phyloP scores from a whole-genome alignment of 169 alveolate genomes.

The Plasmodium knowlesi region DNA sequence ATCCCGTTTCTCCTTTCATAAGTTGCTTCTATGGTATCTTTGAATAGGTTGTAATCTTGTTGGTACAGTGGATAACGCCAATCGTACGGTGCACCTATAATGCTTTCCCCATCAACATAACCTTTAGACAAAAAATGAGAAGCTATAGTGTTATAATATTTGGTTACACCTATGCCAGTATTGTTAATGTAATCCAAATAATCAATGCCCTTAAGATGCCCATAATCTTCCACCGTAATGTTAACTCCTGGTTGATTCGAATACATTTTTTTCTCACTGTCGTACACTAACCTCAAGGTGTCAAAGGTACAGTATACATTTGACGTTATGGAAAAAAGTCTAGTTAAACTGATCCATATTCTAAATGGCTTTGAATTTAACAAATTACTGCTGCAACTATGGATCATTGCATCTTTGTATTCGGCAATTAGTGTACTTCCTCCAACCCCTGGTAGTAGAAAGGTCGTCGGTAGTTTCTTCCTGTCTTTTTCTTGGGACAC shows the following conservation, averaged over 20 bases:
- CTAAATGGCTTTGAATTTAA: constrained; percentile 54
- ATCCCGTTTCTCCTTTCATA: constrained; percentile 26
- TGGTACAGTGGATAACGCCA: constrained; percentile 63
- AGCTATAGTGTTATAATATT: constrained; percentile 6
- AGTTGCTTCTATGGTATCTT: constrained; percentile 22
- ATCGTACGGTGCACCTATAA: constrained; percentile 63
- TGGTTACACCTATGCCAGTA: constrained; percentile 29
- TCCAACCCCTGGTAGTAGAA: constrained; percentile 55
- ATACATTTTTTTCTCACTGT: constrained; percentile 11
- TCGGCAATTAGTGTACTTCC: constrained; percentile 65
- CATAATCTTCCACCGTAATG: constrained; percentile 35
- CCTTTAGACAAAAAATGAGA: constrained; percentile 23
- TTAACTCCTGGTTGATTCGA: constrained; percentile 33
- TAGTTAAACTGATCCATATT: constrained; percentile 35
- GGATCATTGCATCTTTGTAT: constrained; percentile 27
- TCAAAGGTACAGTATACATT: constrained; percentile 48
- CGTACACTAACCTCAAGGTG: constrained; percentile 34
- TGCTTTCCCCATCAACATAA: constrained; percentile 45
- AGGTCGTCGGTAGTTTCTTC: neutral
- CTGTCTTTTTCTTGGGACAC: neutral
- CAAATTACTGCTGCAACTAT: constrained; percentile 13
- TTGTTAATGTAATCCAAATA: constrained; percentile 50
- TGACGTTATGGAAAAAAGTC: constrained; percentile 31
- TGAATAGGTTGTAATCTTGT: constrained; percentile 30
- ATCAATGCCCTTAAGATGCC: constrained; percentile 35